phyloP scores from a whole-genome alignment of 2,329 filamentous ascomycete species.

The Lecanicillium sp. region DNA sequence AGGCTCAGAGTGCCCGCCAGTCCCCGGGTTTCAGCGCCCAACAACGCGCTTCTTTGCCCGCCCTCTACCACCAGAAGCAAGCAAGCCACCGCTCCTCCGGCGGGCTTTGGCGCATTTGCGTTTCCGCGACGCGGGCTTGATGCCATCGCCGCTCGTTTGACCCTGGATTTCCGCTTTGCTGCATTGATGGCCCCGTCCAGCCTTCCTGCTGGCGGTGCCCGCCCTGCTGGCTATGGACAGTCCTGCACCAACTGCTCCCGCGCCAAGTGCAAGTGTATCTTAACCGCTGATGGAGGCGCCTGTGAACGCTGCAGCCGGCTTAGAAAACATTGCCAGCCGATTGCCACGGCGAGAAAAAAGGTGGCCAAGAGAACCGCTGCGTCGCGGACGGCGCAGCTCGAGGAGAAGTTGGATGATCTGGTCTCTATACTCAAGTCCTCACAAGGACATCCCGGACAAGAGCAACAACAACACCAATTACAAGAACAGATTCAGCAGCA shows the following conservation, averaged over 20 bases:
- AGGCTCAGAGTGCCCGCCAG: too few species aligned
- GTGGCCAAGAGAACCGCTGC: slow-evolving; percentile 27
- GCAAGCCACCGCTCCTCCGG: not conserved
- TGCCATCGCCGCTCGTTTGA: not conserved
- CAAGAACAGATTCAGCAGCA: slow-evolving; percentile 9
- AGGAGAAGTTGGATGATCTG: slow-evolving; percentile 45
- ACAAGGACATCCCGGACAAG: slow-evolving; percentile 9
- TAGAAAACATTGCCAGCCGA: slow-evolving; percentile 41
- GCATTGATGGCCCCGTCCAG: slow-evolving; percentile 9
- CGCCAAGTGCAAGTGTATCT: slow-evolving; percentile 45
- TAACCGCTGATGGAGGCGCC: slow-evolving; percentile 26
- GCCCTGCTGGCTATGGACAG: slow-evolving; percentile 35
- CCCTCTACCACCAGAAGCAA: not conserved
- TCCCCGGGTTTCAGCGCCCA: slow-evolving; percentile 8
- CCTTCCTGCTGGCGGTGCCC: not conserved
- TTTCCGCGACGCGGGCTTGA: slow-evolving; percentile 1
- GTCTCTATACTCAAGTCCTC: slow-evolving; percentile 38
- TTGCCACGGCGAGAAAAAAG: slow-evolving; percentile 35
- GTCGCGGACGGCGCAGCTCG: slow-evolving; percentile 39
- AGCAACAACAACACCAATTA: slow-evolving; percentile 14
- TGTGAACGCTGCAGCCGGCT: slow-evolving; percentile 41
- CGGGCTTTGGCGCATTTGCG: slow-evolving; percentile 5
- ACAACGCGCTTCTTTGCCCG: not conserved
- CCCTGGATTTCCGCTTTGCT: not conserved
- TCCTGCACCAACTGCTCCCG: slow-evolving; percentile 42